Conservation (phyloP, 2,329 filamentous ascomycete genomes). For the Trichophyton benhamiae region DNA sequence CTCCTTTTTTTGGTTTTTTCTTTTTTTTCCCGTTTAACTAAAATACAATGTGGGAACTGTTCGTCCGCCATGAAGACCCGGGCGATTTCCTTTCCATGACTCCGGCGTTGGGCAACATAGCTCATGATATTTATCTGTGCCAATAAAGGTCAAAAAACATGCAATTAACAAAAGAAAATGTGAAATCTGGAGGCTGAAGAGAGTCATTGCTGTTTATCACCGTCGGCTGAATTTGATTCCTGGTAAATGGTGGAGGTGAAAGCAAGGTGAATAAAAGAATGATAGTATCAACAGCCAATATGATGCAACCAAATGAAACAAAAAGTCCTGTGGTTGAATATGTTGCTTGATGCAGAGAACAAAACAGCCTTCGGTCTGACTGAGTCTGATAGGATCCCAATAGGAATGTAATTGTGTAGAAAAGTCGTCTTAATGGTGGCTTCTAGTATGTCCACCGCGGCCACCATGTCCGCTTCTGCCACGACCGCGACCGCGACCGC, state of each 20-base stretch:
- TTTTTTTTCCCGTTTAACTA: neutral
- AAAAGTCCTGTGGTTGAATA: too few species aligned
- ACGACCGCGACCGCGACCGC: constrained; percentile 7
- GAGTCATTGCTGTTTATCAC: neutral
- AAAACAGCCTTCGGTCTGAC: neutral
- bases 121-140: neutral
- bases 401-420: neutral
- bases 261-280: neutral
- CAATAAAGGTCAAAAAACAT: neutral
- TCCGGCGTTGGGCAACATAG: neutral
- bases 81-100: neutral
- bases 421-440: neutral
- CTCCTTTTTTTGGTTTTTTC: too few species aligned
- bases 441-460: neutral
- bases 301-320: too few species aligned
- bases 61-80: neutral
- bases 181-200: neutral
- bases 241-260: neutral
- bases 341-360: neutral
- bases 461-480: neutral
- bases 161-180: neutral
- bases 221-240: neutral
- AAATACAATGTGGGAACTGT: neutral
- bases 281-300: too few species aligned
- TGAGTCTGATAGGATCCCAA: neutral